These are phyloP conservation scores for Aphanomyces stellatus DNA, from an alignment of 352 stramenopile genomes.

Conservation along the genomic window DNA sequence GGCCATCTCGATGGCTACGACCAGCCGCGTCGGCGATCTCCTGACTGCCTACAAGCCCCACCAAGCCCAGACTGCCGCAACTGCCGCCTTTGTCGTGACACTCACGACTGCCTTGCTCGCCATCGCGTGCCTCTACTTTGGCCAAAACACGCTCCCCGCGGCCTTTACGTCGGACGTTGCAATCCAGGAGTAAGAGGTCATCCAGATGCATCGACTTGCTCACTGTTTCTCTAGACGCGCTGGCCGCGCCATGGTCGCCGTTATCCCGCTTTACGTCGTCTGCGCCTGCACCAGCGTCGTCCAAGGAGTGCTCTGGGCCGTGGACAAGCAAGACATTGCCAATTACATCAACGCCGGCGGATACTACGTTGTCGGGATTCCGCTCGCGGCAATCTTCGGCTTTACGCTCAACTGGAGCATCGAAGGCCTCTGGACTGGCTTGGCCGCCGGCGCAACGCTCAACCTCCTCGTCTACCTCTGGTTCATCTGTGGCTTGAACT, in stretches of 20 bases:
- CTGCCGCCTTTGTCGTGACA: conserved; percentile 24
- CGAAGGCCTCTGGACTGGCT: conserved; percentile 73
- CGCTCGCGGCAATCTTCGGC: conserved; percentile 42
- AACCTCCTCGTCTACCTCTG: not conserved
- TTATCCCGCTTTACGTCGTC: conserved; percentile 57
- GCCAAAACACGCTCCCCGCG: conserved; percentile 35
- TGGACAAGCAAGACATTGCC: conserved; percentile 50
- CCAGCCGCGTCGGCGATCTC: conserved; percentile 73
- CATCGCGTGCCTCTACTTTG: conserved; percentile 33
- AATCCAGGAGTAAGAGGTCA: conserved; percentile 27
- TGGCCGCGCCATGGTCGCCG: conserved; percentile 31
- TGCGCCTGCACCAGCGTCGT: conserved; percentile 52
- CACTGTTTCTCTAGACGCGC: not conserved
- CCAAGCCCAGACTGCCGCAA: conserved; percentile 58
- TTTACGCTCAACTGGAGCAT: conserved; percentile 36
- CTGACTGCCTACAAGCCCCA: conserved; percentile 67
- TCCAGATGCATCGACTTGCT: conserved; percentile 22
- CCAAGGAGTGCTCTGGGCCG: conserved; percentile 63
- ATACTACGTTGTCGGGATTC: conserved; percentile 69
- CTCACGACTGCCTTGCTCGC: conserved; percentile 18
- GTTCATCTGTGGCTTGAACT: not conserved
- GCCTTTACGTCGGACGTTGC: conserved; percentile 64
- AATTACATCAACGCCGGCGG: conserved; percentile 54
- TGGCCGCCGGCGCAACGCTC: conserved; percentile 30
- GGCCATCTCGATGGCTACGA: conserved; percentile 64